Percentiles rank a stretch among this genome's conserved stretches.
Evolutionary conservation across 257 asterid species (phyloP).

Genomic region (Leonotis leonurus): DNA sequence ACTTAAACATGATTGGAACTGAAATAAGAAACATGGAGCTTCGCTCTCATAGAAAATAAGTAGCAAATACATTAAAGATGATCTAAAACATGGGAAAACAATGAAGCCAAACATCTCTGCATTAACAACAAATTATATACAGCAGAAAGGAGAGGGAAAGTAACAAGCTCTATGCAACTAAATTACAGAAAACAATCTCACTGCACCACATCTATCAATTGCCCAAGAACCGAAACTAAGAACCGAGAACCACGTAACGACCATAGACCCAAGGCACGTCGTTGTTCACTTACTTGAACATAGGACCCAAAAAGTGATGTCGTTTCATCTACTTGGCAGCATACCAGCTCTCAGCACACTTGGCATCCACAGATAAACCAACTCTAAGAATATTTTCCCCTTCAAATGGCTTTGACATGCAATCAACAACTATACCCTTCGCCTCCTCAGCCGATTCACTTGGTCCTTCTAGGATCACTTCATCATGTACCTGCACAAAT

Average conservation of each 20-base stretch:
- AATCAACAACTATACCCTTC: conserved; percentile 73
- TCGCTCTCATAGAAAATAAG: background rate
- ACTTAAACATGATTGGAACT: no score
- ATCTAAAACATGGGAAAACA: background rate
- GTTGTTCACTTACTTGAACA: background rate
- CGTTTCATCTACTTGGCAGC: conserved; percentile 62
- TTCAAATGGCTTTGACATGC: conserved; percentile 84
- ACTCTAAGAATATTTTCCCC: conserved; percentile 76
- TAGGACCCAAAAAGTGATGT: background rate
- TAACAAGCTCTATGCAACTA: conserved; percentile 2
- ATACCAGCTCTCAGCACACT: conserved; percentile 89
- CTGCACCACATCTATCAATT: background rate
- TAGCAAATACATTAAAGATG: background rate
- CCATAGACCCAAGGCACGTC: no score
- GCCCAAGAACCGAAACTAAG: background rate
- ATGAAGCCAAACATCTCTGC: conserved; percentile 6
- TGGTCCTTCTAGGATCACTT: conserved; percentile 92
- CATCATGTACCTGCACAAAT: conserved; percentile 68
- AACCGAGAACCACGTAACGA: background rate
- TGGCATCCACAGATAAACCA: conserved; percentile 86
- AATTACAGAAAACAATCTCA: conserved; percentile 16
- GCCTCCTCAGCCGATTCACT: conserved; percentile 77
- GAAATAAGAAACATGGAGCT: background rate
- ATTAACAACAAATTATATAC: conserved; percentile 17
- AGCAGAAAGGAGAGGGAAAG: background rate